These are phyloP conservation scores for Saksenaea vasiformis DNA, from an alignment of 371 early-diverging fungal genomes.

Conservation along the genomic window DNA sequence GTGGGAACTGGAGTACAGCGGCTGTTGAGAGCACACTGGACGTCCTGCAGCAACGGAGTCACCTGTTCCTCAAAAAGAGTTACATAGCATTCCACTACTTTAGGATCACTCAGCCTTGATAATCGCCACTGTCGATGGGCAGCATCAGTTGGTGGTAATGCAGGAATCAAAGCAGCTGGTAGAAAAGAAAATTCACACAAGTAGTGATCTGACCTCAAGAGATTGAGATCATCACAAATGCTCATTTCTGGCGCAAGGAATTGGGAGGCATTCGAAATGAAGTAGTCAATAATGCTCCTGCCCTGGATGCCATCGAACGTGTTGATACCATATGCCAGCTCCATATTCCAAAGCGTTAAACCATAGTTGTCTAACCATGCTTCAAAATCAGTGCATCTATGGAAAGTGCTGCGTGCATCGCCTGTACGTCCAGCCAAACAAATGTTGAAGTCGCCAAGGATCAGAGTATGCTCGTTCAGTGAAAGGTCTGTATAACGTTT, in stretches of 20 bases:
- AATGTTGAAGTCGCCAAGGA: too few species aligned
- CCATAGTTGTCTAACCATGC: neutral
- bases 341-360: constrained; percentile 13
- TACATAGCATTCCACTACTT: constrained; percentile 1
- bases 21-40: neutral
- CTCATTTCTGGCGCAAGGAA: neutral
- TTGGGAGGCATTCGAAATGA: neutral
- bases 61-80: neutral
- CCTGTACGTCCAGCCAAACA: too few species aligned
- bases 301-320: neutral
- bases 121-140: constrained; percentile 6
- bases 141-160: constrained; percentile 4
- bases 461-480: too few species aligned
- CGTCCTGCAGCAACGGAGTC: neutral
- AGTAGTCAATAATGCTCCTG: constrained; percentile 13
- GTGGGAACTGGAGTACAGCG: neutral
- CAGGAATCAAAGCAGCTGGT: neutral
- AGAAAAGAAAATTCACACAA: constrained; percentile 16
- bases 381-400: too few species aligned
- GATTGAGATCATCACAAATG: neutral
- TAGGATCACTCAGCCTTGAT: constrained; percentile 1
- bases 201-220: constrained; percentile 12
- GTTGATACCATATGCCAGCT: constrained; percentile 4
- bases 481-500: too few species aligned
- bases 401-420: too few species aligned